These are phyloP conservation scores for Cercospora sp. DNA, from an alignment of 2,329 filamentous ascomycete genomes.

Conservation along the genomic window DNA sequence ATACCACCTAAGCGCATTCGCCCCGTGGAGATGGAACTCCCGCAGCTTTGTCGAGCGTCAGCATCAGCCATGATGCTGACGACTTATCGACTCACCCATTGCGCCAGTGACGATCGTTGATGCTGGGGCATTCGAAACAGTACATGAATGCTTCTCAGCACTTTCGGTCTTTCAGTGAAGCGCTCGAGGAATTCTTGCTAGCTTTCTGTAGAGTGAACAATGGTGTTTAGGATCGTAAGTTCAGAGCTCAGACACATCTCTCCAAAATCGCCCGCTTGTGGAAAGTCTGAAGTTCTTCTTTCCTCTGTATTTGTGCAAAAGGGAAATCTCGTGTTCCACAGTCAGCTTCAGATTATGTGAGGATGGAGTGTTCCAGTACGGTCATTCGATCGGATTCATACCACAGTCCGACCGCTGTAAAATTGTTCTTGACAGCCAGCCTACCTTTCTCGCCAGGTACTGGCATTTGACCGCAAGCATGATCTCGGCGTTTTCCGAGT, in stretches of 20 bases:
- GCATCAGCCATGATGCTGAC: not conserved
- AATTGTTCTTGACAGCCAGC: not conserved
- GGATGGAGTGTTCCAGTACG: not conserved
- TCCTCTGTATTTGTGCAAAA: not conserved
- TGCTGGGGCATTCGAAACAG: not conserved
- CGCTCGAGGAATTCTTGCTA: not conserved
- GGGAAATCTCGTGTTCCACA: not conserved
- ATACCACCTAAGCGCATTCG: too few relatives aligned
- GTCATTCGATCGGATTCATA: not conserved
- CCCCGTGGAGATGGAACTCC: not conserved
- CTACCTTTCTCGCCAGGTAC: not conserved
- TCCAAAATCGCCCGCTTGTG: too few relatives aligned
- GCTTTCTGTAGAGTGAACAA: not conserved
- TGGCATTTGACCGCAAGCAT: not conserved
- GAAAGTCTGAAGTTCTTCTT: not conserved
- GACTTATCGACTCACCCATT: not conserved
- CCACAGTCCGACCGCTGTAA: not conserved
- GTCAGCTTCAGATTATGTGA: not conserved
- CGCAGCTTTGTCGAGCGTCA: not conserved
- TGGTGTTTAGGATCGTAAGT: too few relatives aligned
- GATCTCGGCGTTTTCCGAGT: too few relatives aligned
- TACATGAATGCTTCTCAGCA: not conserved
- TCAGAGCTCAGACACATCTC: too few relatives aligned
- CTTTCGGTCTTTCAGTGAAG: not conserved
- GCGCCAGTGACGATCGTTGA: not conserved